These are phyloP conservation scores for Camellia granthamiana DNA, from an alignment of 148 eudicot species.

Conservation along the genomic window DNA sequence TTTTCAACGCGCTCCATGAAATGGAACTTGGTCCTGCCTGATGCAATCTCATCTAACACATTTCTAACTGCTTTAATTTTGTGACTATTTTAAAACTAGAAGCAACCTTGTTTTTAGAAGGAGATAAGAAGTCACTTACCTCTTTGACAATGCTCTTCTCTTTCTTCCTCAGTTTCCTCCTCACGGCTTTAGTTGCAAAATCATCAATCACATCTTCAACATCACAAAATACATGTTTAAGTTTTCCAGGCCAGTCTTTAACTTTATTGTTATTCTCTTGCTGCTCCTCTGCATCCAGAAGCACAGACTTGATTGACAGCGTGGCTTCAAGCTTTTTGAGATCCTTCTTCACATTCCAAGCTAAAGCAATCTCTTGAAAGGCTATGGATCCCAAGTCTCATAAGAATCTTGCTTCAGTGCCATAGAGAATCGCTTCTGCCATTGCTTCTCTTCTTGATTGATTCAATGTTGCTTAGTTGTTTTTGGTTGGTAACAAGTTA, in stretches of 20 bases:
- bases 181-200: not conserved
- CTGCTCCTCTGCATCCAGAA: not conserved
- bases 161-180: not conserved
- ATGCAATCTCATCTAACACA: not conserved
- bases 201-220: not conserved
- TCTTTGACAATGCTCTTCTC: not conserved
- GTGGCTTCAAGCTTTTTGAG: not conserved
- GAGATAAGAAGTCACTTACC: not conserved
- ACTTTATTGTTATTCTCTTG: not conserved
- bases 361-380: not conserved
- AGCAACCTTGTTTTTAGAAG: not conserved
- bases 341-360: not conserved
- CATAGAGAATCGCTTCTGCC: not conserved
- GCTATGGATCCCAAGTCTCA: not conserved
- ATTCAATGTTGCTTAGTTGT: not conserved
- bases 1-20: not conserved
- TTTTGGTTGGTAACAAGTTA: not conserved
- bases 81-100: not conserved
- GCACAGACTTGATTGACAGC: not conserved
- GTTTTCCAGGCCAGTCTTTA: not conserved
- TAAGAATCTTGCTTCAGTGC: not conserved
- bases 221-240: not conserved
- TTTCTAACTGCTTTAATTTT: not conserved
- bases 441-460: not conserved
- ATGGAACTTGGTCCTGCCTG: not conserved